Percentiles rank a stretch among this genome's conserved stretches.
Conservation (phyloP, 441 rosid genomes). For the Eruca vesicaria region DNA sequence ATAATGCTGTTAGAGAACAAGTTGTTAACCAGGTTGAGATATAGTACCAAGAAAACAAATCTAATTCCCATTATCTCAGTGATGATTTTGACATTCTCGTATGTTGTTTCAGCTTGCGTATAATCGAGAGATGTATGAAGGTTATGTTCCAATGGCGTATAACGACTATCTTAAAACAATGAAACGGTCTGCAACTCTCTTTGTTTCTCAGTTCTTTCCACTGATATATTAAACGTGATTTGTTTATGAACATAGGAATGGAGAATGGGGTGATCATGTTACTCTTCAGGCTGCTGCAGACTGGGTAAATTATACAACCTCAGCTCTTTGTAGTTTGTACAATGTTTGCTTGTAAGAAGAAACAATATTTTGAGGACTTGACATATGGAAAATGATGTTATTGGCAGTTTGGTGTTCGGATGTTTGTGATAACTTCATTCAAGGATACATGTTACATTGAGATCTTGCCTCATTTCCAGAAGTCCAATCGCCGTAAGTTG, state of each 20-base stretch:
- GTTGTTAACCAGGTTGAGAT: conserved; percentile 64
- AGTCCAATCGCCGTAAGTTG: conserved; percentile 66
- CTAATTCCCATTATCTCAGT: neutral
- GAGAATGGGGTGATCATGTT: conserved; percentile 46
- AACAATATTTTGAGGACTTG: conserved; percentile 4
- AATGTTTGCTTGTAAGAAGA: neutral
- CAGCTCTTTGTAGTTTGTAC: neutral
- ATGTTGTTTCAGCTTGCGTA: conserved; percentile 53
- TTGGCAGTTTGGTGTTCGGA: conserved; percentile 86
- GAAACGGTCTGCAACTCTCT: conserved; percentile 48
- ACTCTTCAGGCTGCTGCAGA: conserved; percentile 42
- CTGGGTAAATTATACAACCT: conserved; percentile 25
- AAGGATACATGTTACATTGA: conserved; percentile 86
- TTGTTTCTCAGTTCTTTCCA: neutral
- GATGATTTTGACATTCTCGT: neutral
- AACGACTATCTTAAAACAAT: conserved; percentile 68
- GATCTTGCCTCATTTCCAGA: conserved; percentile 64
- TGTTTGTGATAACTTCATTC: conserved; percentile 83
- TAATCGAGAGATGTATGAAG: conserved; percentile 53
- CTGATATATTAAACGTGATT: neutral
- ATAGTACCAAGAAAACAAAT: conserved; percentile 5
- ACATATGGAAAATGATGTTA: conserved; percentile 3
- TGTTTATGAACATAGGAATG: conserved; percentile 29
- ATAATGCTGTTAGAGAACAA: conserved; percentile 69
- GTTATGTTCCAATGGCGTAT: conserved; percentile 76